phyloP scores from a whole-genome alignment of 148 eudicot species.

The Mesembryanthemum crystallinum region DNA sequence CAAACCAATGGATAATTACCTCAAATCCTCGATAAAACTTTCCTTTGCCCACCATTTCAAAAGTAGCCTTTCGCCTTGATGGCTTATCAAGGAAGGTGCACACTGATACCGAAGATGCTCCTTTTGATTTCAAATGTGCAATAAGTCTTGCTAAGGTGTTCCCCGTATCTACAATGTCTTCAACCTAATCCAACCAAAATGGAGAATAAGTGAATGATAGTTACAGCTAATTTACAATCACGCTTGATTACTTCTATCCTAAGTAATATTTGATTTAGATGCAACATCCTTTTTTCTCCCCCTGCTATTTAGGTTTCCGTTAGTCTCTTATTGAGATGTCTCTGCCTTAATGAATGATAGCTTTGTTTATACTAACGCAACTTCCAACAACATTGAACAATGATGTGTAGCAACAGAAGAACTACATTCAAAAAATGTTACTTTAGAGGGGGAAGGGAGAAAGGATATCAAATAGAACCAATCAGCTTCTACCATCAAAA shows the following conservation, averaged over 20 bases:
- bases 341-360: not conserved
- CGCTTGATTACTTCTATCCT: not conserved
- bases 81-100: constrained; percentile 89
- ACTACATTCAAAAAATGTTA: not conserved
- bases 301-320: not conserved
- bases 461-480: not conserved
- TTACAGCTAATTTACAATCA: not conserved
- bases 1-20: constrained; percentile 37
- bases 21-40: constrained; percentile 77
- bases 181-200: constrained; percentile 48
- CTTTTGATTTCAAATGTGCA: constrained; percentile 61
- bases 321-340: not conserved
- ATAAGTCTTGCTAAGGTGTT: constrained; percentile 57
- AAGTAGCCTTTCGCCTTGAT: constrained; percentile 49
- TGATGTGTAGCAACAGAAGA: not conserved
- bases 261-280: not conserved
- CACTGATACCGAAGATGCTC: constrained; percentile 74
- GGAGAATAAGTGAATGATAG: not conserved
- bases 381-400: not conserved
- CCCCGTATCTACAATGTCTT: constrained; percentile 93
- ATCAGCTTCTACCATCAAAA: not conserved
- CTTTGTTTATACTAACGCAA: not conserved
- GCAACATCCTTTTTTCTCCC: not conserved
- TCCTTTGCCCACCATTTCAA: constrained; percentile 69
- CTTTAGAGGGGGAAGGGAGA: not conserved